phyloP scores from a whole-genome alignment of 306 rosid genomes.

The Gastrolobium bilobum region DNA sequence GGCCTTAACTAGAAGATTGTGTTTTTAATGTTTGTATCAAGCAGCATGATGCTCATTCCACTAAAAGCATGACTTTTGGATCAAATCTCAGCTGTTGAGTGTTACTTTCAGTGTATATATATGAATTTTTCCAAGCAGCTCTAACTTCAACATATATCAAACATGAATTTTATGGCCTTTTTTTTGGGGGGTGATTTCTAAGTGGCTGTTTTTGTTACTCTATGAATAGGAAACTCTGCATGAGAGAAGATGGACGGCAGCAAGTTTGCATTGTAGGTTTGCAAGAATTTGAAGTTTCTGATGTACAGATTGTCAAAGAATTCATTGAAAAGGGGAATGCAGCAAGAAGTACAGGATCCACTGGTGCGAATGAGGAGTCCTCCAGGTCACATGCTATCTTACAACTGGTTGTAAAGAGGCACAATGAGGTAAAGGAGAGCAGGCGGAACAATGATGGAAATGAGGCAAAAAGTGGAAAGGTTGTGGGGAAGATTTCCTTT shows the following conservation, averaged over 20 bases:
- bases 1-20: constrained; percentile 28
- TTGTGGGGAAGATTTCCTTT: constrained; percentile 97
- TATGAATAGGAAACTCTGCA: constrained; percentile 81
- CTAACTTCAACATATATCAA: not conserved
- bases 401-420: constrained; percentile 90
- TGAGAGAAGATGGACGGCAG: constrained; percentile 99
- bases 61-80: constrained; percentile 11
- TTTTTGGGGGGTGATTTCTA: constrained; percentile 19
- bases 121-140: constrained; percentile 17
- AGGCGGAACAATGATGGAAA: constrained; percentile 81
- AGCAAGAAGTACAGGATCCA: constrained; percentile 94
- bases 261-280: constrained; percentile 99
- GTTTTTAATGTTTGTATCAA: constrained; percentile 11
- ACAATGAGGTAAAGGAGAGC: constrained; percentile 81
- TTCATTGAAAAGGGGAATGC: constrained; percentile 94
- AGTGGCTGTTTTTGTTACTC: constrained; percentile 35
- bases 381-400: constrained; percentile 99
- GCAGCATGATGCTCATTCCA: constrained; percentile 4
- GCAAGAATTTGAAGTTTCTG: constrained; percentile 99
- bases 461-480: constrained; percentile 82
- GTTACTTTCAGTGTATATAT: not conserved
- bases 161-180: not conserved
- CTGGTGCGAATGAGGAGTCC: constrained; percentile 99
- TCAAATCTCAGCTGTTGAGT: not conserved
- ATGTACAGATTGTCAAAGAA: constrained; percentile 96